phyloP scores from a whole-genome alignment of 768 basidiomycete species.

The Mycena epipterygia region DNA sequence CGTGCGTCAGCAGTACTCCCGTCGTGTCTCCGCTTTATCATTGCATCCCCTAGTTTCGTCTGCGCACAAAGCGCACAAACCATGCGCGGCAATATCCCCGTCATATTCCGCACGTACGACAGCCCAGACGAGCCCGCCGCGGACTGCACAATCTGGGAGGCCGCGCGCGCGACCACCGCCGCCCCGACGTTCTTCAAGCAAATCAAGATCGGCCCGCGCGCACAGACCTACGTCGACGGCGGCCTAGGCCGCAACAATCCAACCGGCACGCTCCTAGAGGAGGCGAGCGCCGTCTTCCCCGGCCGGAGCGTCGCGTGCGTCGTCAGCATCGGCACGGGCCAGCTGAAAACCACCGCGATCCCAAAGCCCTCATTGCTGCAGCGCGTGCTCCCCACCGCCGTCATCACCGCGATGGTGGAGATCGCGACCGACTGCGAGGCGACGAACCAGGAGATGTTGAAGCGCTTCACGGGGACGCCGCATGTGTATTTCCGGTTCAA shows the following conservation, averaged over 20 bases:
- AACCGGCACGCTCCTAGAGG: background rate
- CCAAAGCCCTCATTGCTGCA: background rate
- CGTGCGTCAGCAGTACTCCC: too few relatives aligned
- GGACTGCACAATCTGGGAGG: slow-evolving; percentile 51
- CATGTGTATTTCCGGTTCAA: slow-evolving; percentile 10
- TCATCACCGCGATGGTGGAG: background rate
- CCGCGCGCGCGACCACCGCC: slow-evolving; percentile 51
- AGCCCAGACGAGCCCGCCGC: slow-evolving; percentile 31
- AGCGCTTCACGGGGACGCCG: background rate
- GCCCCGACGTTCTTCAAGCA: slow-evolving; percentile 49
- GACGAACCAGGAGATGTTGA: background rate
- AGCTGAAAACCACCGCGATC: background rate
- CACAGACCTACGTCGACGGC: slow-evolving; percentile 3
- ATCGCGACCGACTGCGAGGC: slow-evolving; percentile 1
- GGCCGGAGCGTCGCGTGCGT: background rate
- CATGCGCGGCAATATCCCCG: background rate
- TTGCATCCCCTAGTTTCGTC: background rate
- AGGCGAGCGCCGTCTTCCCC: background rate
- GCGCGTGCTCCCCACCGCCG: background rate
- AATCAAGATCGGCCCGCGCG: slow-evolving; percentile 30
- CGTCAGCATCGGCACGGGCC: slow-evolving; percentile 4
- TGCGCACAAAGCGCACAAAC: background rate
- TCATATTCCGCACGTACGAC: slow-evolving; percentile 37
- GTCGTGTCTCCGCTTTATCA: background rate
- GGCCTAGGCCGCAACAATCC: slow-evolving; percentile 6